Percentiles rank a stretch among this genome's conserved stretches.
Evolutionary conservation across 176 grass and related monocot species (phyloP).

Genomic region (Alloteropsis semialata): DNA sequence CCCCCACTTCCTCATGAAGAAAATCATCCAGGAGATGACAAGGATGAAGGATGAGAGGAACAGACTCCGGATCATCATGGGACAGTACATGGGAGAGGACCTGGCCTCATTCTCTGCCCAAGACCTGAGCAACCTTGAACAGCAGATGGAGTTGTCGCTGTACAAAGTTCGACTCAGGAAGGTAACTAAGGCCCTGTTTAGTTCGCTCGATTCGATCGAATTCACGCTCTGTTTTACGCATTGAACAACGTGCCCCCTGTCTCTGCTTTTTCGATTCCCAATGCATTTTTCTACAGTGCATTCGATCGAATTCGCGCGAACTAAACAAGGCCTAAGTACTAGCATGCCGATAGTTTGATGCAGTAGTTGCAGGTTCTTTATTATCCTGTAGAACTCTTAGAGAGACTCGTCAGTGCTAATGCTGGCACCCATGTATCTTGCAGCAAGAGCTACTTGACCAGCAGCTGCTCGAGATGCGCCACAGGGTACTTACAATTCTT

Average conservation of each 20-base stretch:
- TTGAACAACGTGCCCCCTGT: no score
- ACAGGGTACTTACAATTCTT: conserved; percentile 37
- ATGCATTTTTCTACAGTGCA: no score
- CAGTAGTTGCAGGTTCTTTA: neutral
- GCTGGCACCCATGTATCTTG: neutral
- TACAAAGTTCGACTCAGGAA: conserved; percentile 59
- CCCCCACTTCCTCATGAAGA: conserved; percentile 20
- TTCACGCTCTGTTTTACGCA: no score
- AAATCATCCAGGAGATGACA: conserved; percentile 64
- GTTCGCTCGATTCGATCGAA: no score
- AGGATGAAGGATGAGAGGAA: conserved; percentile 71
- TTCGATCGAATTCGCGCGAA: no score
- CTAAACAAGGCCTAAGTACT: no score
- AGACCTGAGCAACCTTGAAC: conserved; percentile 56
- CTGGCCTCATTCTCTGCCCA: conserved; percentile 36
- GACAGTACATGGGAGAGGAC: conserved; percentile 52
- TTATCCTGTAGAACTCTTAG: neutral
- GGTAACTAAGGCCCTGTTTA: no score
- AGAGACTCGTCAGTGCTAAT: neutral
- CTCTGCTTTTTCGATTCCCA: no score
- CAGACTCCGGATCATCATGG: conserved; percentile 52
- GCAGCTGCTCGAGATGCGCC: conserved; percentile 44
- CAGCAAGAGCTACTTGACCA: conserved; percentile 63
- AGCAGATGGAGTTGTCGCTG: conserved; percentile 55
- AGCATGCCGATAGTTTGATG: neutral